Evolutionary conservation across 2,329 filamentous ascomycete genomes (phyloP).

Genomic region (Parafenestella ontariensis): DNA sequence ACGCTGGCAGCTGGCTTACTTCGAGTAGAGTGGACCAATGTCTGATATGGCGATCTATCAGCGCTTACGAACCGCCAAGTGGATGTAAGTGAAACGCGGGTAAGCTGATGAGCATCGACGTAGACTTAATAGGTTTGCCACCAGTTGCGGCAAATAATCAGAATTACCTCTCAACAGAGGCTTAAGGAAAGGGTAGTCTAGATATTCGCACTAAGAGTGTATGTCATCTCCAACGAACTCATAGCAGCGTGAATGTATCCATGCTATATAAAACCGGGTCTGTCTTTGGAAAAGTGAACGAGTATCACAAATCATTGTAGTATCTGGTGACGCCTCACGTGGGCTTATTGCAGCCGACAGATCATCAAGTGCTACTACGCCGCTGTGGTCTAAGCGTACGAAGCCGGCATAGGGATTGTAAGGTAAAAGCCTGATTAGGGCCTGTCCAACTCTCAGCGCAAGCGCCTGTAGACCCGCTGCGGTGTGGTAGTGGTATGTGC

Average conservation of each 20-base stretch:
- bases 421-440: neutral
- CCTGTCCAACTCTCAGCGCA: neutral
- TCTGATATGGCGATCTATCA: neutral
- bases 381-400: neutral
- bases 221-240: neutral
- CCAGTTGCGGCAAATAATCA: neutral
- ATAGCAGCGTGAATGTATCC: neutral
- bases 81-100: neutral
- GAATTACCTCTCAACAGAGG: neutral
- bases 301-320: neutral
- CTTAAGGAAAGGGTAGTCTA: neutral
- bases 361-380: neutral
- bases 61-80: conserved; percentile 1
- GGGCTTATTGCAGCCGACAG: neutral
- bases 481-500: neutral
- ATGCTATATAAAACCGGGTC: neutral
- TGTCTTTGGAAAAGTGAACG: neutral
- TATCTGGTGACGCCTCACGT: no score
- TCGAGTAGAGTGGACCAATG: neutral
- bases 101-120: neutral
- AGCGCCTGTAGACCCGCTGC: neutral
- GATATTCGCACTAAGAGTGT: neutral
- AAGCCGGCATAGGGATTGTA: neutral
- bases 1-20: neutral
- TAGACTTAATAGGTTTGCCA: neutral